Evolutionary conservation across 768 basidiomycete genomes (phyloP), one percentile per base, ranked within the genome.

Genomic region (Podaxis sp.): DNA sequence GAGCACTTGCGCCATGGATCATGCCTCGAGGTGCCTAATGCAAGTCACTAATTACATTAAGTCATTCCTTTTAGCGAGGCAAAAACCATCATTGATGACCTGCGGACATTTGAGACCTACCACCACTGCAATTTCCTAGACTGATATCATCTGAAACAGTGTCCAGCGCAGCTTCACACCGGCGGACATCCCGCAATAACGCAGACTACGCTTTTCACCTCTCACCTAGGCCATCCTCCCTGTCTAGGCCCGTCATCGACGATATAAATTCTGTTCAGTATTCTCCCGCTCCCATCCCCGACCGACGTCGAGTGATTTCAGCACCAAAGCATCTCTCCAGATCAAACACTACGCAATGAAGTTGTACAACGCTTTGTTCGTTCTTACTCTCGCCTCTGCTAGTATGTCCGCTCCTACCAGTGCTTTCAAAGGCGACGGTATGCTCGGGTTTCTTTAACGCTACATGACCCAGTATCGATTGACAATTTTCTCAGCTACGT

Each of bases 391-490:
- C 33, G 8, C 15, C 40, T 59, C 33, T 22, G 24, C 49, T 6
- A 38, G 29, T 24, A 22, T 59, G 5, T 36, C 51, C 19, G 25
- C 19, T 9, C n/a, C 47, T 37, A 33, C 17, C 13, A 24, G 24
- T 15, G 57, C 57, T 38, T 59, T 33, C 19, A 59, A 51, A 38
- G 57, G 57, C n/a, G 57, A 59, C 15, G 57, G 57, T 59, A 36
- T 6, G 57, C 49, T 19, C 49, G 11, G 3, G 9, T 58, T 36
- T 12, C 22, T 13, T 15, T 17, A 19, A 36, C 12, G 1, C 1
- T 7, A 2, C 22, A 59, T 27, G n/a, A 2, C 22, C 15, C 37
- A 36, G 11, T 15, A 49, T 22, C 49, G n/a, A 19, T 51, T 33
- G n/a, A 27, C 29, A 13, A 19, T 15, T 13, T 9, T 22, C 49